Conservation (phyloP, 768 basidiomycete species). For the Amanita fuliginea region DNA sequence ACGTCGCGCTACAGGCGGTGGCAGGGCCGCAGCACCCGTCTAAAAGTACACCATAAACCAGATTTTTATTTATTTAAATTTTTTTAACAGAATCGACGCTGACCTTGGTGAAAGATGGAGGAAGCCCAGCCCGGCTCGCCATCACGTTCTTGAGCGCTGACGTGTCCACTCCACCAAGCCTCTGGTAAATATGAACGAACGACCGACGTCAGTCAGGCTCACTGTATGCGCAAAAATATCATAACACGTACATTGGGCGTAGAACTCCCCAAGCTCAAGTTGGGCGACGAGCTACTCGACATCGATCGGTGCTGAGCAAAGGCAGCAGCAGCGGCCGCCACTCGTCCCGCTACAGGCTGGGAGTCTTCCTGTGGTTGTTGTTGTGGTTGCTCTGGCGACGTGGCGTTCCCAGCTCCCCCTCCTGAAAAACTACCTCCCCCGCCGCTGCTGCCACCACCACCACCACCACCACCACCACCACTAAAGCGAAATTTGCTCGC, state of each 20-base stretch:
- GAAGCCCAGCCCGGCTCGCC: background rate
- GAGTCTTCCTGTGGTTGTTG: background rate
- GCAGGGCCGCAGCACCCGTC: slow-evolving; percentile 8
- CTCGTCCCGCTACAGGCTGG: background rate
- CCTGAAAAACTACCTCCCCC: slow-evolving; percentile 4
- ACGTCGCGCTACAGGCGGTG: slow-evolving; percentile 11
- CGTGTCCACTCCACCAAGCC: slow-evolving; percentile 50
- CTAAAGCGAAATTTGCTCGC: background rate
- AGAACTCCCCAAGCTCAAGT: background rate
- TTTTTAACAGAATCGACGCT: background rate
- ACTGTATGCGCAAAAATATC: background rate
- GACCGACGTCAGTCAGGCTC: background rate
- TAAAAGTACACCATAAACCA: background rate
- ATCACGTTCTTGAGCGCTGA: slow-evolving; percentile 37
- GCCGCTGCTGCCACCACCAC: background rate
- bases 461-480: slow-evolving; percentile 2
- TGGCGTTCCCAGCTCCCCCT: background rate
- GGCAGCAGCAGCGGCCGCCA: slow-evolving; percentile 2
- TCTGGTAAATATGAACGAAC: slow-evolving; percentile 21
- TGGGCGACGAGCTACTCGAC: background rate
- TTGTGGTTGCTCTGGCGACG: too few species aligned
- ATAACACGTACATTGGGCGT: background rate
- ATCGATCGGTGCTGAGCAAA: slow-evolving; percentile 15
- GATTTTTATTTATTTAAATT: too few species aligned
- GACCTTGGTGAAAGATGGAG: background rate